A percentile compares a stretch with the other conserved stretches of the same genome.
Evolutionary conservation across 73 alveolate genomes (phyloP).

Genomic region (Stentor roeselii): DNA sequence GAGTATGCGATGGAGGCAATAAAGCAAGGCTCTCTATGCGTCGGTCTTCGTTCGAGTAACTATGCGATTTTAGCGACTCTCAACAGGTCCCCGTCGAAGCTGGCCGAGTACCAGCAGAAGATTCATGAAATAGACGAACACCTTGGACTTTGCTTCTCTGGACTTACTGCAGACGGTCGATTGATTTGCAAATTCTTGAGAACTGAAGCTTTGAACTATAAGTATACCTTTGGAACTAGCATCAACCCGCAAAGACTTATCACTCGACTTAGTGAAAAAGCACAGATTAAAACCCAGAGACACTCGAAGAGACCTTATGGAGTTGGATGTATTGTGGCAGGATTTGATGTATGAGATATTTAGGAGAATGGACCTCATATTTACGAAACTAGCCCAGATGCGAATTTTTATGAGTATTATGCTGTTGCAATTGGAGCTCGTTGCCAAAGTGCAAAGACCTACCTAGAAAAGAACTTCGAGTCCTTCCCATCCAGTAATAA

Average conservation of each 20-base stretch:
- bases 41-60: slow-evolving; percentile 80
- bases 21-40: slow-evolving; percentile 91
- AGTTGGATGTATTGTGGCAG: slow-evolving; percentile 90
- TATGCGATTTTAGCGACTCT: slow-evolving; percentile 79
- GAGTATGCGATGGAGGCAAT: slow-evolving; percentile 99
- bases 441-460: slow-evolving; percentile 91
- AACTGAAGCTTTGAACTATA: slow-evolving; percentile 86
- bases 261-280: slow-evolving; percentile 77
- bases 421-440: slow-evolving; percentile 89
- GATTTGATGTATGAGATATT: slow-evolving; percentile 55
- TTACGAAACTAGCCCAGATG: slow-evolving; percentile 32
- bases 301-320: slow-evolving; percentile 95
- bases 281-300: slow-evolving; percentile 56
- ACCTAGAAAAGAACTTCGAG: slow-evolving; percentile 89
- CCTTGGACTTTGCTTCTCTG: slow-evolving; percentile 97
- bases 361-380: slow-evolving; percentile 83
- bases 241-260: slow-evolving; percentile 85
- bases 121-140: slow-evolving; percentile 82
- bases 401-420: slow-evolving; percentile 15
- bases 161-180: slow-evolving; percentile 98
- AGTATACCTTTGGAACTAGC: slow-evolving; percentile 83
- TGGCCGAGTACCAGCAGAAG: slow-evolving; percentile 83
- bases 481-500: slow-evolving; percentile 33
- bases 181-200: slow-evolving; percentile 87
- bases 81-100: slow-evolving; percentile 83